Evolutionary conservation across 2,329 filamentous ascomycete genomes (phyloP).

Genomic region (Colletotrichum lini): DNA sequence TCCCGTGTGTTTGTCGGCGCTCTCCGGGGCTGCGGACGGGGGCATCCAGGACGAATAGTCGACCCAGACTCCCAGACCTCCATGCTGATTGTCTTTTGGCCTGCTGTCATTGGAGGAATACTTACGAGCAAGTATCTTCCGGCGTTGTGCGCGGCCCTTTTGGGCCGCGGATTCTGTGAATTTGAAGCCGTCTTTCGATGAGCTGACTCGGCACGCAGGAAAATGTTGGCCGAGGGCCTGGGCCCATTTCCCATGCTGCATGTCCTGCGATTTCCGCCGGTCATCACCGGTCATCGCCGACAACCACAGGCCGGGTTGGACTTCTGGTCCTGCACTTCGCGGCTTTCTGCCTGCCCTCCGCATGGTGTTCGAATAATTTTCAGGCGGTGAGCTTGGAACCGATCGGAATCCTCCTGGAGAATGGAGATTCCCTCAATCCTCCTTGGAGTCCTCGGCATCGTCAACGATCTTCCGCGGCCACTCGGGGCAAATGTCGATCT

Average conservation of each 20-base stretch:
- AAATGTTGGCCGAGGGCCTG: not conserved
- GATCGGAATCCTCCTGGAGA: not conserved
- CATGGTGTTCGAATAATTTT: not conserved
- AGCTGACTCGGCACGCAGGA: conserved; percentile 32
- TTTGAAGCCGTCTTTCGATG: conserved; percentile 4
- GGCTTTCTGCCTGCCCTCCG: not conserved
- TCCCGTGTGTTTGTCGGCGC: conserved; percentile 13
- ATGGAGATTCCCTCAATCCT: conserved; percentile 21
- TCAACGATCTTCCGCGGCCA: conserved; percentile 84
- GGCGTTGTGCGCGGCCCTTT: not conserved
- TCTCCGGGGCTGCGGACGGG: conserved; percentile 26
- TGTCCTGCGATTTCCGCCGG: conserved; percentile 30
- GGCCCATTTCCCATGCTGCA: not conserved
- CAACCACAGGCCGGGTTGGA: not conserved
- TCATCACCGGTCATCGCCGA: conserved; percentile 11
- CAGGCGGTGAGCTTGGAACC: no score
- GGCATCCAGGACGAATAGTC: conserved; percentile 7
- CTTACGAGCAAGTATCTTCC: conserved; percentile 1
- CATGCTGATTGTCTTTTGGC: conserved; percentile 8
- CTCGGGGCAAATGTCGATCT: conserved; percentile 90
- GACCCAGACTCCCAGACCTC: conserved; percentile 15
- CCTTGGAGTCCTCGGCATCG: conserved; percentile 44
- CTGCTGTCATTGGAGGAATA: conserved; percentile 26
- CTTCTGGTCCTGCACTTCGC: not conserved
- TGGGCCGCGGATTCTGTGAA: not conserved